phyloP scores from a whole-genome alignment of 1,284 basidiomycete genomes.

The Clitocybe nebularis region DNA sequence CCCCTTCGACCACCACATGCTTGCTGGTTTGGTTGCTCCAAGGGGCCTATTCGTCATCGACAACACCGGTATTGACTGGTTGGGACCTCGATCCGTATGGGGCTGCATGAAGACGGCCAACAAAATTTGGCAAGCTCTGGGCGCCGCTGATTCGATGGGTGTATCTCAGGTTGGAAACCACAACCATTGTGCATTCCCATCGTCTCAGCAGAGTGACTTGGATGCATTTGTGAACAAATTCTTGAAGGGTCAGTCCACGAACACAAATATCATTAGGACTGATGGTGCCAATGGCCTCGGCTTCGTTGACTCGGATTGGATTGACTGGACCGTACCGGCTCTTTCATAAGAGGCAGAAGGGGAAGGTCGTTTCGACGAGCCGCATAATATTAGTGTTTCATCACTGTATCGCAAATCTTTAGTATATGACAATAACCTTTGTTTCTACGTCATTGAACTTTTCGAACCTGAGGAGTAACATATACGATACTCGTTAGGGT shows the following conservation, averaged over 20 bases:
- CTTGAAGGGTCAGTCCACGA: slow-evolving; percentile 39
- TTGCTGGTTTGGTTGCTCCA: slow-evolving; percentile 49
- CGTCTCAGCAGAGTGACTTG: slow-evolving; percentile 35
- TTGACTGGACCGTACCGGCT: slow-evolving; percentile 45
- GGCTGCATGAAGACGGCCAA: slow-evolving; percentile 48
- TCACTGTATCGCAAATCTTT: not conserved
- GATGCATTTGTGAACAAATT: slow-evolving; percentile 52
- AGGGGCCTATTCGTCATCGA: slow-evolving; percentile 46
- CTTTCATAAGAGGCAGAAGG: slow-evolving; percentile 24
- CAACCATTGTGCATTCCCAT: slow-evolving; percentile 49
- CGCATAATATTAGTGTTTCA: too few species aligned
- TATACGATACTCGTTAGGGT: too few species aligned
- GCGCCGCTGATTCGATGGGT: slow-evolving; percentile 41
- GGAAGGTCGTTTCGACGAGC: too few species aligned
- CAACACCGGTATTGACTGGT: slow-evolving; percentile 49
- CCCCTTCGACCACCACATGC: slow-evolving; percentile 51
- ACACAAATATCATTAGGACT: slow-evolving; percentile 42
- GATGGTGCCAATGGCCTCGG: slow-evolving; percentile 39
- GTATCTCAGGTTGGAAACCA: slow-evolving; percentile 49
- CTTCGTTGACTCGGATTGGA: slow-evolving; percentile 39
- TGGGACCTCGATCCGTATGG: slow-evolving; percentile 41
- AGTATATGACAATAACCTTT: too few species aligned
- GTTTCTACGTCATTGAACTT: too few species aligned
- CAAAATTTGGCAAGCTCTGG: slow-evolving; percentile 44
- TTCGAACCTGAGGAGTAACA: too few species aligned